phyloP scores from a whole-genome alignment of 1,284 basidiomycete genomes.

The Xanthoconium separans region DNA sequence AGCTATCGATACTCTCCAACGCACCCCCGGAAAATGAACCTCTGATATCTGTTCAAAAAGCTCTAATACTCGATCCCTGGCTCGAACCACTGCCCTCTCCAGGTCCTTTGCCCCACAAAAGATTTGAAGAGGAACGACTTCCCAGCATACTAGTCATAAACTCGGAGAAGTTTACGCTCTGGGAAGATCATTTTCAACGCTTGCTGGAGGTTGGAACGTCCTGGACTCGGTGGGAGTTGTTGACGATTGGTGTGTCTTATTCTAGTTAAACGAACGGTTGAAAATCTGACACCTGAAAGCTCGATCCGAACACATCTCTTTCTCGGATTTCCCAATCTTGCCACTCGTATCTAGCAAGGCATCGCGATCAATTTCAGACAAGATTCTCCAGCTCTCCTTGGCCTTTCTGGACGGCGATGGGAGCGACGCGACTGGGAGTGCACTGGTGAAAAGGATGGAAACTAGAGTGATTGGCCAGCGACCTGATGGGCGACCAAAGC shows the following conservation, averaged over 20 bases:
- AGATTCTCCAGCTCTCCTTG: slow-evolving; percentile 43
- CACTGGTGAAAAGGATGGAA: slow-evolving; percentile 44
- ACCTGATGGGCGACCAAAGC: slow-evolving; percentile 45
- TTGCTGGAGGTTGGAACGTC: slow-evolving; percentile 48
- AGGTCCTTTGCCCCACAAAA: slow-evolving; percentile 38
- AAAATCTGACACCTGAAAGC: slow-evolving; percentile 33
- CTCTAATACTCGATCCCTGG: slow-evolving; percentile 75
- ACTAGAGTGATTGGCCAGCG: slow-evolving; percentile 41
- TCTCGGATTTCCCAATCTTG: slow-evolving; percentile 58
- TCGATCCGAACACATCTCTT: slow-evolving; percentile 50
- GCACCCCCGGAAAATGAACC: slow-evolving; percentile 40
- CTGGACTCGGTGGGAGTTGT: slow-evolving; percentile 50
- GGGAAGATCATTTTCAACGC: slow-evolving; percentile 67
- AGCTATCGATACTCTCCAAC: slow-evolving; percentile 57
- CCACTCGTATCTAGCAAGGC: slow-evolving; percentile 39
- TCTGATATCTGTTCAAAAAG: slow-evolving; percentile 52
- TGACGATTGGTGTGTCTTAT: slow-evolving; percentile 46
- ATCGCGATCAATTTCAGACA: slow-evolving; percentile 40
- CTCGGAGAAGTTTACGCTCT: slow-evolving; percentile 71
- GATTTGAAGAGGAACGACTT: slow-evolving; percentile 10
- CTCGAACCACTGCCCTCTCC: slow-evolving; percentile 67
- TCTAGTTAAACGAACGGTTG: neutral
- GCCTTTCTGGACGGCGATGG: slow-evolving; percentile 48
- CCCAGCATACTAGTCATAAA: slow-evolving; percentile 64
- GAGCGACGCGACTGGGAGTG: slow-evolving; percentile 30